Evolutionary conservation across 768 basidiomycete genomes (phyloP), one percentile per base, ranked within the genome.

Genomic region (Gloeopeniophorella convolvens): DNA sequence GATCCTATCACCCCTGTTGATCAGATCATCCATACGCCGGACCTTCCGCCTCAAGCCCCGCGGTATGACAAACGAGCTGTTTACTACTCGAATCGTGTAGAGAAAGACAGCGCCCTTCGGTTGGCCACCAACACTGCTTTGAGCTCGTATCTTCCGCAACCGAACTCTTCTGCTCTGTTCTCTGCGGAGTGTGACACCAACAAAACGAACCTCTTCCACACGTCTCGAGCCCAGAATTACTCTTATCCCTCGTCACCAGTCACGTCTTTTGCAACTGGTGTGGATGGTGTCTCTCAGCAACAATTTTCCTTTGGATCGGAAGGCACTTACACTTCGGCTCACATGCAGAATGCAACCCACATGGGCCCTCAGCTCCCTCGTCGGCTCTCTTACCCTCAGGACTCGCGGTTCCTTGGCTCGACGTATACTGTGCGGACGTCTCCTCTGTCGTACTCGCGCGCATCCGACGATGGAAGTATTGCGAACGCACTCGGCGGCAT

Each of bases 21-120:
- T 31, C 66, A 68, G 58, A 36, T 59, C n/a, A 48, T 63, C n/a
- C 64, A 63, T 36, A 55, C 56, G 5, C 57, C 65, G 9, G 44
- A 55, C 28, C 48, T 60, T 15, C 66, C 68, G 13, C 62, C 62
- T 18, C 60, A 63, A 15, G 35, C 56, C 8, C 35, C 54, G 27
- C 53, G 58, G 40, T 41, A 52, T 7, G 61, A 62, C 45, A 50
- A 40, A 18, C 35, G 53, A 5, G 31, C 35, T 23, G 21, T 7
- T 12, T 53, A 43, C 23, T 30, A 42, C 24, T 23, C 18, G 12
- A 50, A 42, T 34, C 42, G 10, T 33, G 20, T 33, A 23, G 43
- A 53, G 31, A 43, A 46, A 15, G 50, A 37, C 24, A 26, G 24
- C 41, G 27, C 35, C 43, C 42, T 35, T 42, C 24, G 46, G 23